Evolutionary conservation across 768 basidiomycete species (phyloP).

Genomic region (Sporobolomyces roseus): DNA sequence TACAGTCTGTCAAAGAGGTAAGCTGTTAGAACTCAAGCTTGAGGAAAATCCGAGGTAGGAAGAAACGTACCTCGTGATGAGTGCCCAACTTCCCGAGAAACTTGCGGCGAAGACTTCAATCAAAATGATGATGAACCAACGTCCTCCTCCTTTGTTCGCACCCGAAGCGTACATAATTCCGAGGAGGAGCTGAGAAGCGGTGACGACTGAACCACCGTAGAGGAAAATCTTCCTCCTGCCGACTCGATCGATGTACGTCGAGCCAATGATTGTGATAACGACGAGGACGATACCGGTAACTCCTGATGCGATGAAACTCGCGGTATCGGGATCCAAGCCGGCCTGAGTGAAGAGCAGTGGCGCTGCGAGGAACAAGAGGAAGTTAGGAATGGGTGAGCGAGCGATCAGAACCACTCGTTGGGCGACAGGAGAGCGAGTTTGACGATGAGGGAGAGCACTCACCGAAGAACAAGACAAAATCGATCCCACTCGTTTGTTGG

Average conservation of each 20-base stretch:
- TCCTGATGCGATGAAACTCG: constrained; percentile 57
- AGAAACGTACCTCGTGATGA: constrained; percentile 40
- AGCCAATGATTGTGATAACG: constrained; percentile 23
- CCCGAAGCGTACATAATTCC: constrained; percentile 53
- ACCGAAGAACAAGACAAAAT: constrained; percentile 34
- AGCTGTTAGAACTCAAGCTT: too few species aligned
- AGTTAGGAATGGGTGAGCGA: too few species aligned
- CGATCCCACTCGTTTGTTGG: constrained; percentile 46
- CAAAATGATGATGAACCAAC: constrained; percentile 34
- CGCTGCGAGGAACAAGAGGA: too few species aligned
- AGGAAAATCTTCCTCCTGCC: constrained; percentile 52
- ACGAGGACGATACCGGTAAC: constrained; percentile 55
- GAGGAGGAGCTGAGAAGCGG: constrained; percentile 52
- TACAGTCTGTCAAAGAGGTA: constrained; percentile 40
- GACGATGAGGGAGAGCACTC: too few species aligned
- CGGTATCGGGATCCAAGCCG: constrained; percentile 54
- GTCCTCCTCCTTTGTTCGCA: not conserved
- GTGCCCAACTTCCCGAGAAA: constrained; percentile 52
- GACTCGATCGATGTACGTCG: constrained; percentile 38
- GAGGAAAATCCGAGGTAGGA: too few species aligned
- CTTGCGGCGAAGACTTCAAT: constrained; percentile 33
- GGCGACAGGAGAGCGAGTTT: too few species aligned
- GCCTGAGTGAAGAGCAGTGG: constrained; percentile 24
- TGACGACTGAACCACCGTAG: constrained; percentile 52
- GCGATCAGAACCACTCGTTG: too few species aligned